Evolutionary conservation across 75 land plant species (phyloP).

Genomic region (Adiantum capillusveneris): DNA sequence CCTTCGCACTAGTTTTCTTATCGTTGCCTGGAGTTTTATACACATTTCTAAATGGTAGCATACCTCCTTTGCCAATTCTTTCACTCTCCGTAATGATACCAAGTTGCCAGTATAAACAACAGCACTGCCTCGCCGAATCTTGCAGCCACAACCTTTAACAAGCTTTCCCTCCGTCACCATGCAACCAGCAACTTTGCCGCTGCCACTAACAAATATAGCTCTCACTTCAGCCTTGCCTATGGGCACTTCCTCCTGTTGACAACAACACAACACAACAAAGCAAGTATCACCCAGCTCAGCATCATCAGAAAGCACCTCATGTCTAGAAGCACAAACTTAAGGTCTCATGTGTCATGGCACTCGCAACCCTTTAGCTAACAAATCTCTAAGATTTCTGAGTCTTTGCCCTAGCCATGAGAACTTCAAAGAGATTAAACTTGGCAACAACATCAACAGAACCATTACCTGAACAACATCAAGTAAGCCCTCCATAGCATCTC

Average conservation of each 20-base stretch:
- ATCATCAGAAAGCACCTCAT: too few species aligned
- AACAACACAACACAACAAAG: too few species aligned
- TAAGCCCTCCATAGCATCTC: conserved; percentile 97
- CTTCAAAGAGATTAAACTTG: too few species aligned
- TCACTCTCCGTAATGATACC: conserved; percentile 76
- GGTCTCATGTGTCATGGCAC: too few species aligned
- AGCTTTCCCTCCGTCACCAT: conserved; percentile 95
- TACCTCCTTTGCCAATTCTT: conserved; percentile 97
- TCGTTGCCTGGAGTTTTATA: neutral
- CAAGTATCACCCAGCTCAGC: too few species aligned
- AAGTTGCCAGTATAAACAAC: conserved; percentile 52
- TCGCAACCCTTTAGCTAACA: too few species aligned
- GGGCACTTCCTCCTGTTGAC: conserved; percentile 69
- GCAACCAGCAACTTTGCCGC: conserved; percentile 94
- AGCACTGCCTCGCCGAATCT: conserved; percentile 50
- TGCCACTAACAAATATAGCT: conserved; percentile 90
- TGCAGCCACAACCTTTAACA: conserved; percentile 74
- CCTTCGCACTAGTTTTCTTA: neutral
- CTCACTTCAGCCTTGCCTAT: conserved; percentile 87
- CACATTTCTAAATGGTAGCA: neutral
- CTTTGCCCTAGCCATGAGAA: neutral
- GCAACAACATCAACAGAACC: neutral
- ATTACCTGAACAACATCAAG: conserved; percentile 74
- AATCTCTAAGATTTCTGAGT: too few species aligned
- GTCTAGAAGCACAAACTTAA: too few species aligned